Conservation (phyloP, 2,329 filamentous ascomycete genomes). For the Teratosphaeria epicoccoides region DNA sequence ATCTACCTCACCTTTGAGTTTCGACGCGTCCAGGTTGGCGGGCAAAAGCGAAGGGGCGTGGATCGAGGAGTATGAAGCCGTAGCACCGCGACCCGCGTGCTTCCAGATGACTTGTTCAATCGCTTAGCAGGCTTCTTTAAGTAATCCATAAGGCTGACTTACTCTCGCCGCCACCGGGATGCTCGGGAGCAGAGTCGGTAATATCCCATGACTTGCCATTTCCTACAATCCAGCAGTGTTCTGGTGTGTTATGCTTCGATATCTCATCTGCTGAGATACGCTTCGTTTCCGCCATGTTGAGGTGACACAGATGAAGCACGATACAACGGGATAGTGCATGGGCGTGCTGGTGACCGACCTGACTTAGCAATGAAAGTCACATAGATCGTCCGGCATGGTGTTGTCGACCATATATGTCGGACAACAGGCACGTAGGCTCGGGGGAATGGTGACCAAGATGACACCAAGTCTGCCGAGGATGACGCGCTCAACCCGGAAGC, state of each 20-base stretch:
- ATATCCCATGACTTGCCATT: constrained; percentile 58
- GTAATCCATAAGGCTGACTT: too few species aligned
- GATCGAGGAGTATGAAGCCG: constrained; percentile 42
- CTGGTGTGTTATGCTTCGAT: constrained; percentile 19
- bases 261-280: constrained; percentile 19
- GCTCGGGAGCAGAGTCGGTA: constrained; percentile 53
- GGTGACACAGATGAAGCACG: neutral
- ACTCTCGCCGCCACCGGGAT: constrained; percentile 49
- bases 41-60: constrained; percentile 37
- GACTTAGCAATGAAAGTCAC: neutral
- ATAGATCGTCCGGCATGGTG: neutral
- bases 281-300: constrained; percentile 8
- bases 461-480: neutral
- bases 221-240: constrained; percentile 53
- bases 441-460: neutral
- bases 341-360: too few species aligned
- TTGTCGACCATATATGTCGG: neutral
- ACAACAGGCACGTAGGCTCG: neutral
- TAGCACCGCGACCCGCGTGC: constrained; percentile 46
- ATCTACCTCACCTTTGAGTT: constrained; percentile 28
- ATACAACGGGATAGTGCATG: neutral
- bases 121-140: constrained; percentile 10
- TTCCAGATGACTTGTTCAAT: constrained; percentile 34
- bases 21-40: constrained; percentile 33
- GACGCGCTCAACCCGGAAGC: neutral